Percentiles rank a stretch among this genome's conserved stretches.
phyloP scores from a whole-genome alignment of 73 alveolate genomes.

The Halteria grandinella region DNA sequence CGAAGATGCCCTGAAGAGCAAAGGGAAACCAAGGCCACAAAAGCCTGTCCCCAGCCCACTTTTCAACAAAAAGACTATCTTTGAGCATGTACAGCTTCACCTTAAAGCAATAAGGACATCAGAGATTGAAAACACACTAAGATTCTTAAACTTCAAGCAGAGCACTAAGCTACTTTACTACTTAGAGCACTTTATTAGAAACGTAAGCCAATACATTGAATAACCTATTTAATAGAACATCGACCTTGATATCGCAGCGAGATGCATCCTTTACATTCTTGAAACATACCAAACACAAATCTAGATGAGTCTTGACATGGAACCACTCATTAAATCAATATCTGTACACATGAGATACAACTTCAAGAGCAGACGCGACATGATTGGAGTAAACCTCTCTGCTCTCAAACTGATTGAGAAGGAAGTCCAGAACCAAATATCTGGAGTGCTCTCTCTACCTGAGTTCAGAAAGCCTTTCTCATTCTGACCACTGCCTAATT shows the following conservation, averaged over 20 bases:
- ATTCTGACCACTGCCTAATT: no score
- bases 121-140: slow-evolving; percentile 76
- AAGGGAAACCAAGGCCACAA: slow-evolving; percentile 63
- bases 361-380: slow-evolving; percentile 35
- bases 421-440: no score
- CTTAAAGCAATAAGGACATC: slow-evolving; percentile 70
- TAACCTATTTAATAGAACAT: background rate
- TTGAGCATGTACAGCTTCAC: slow-evolving; percentile 72
- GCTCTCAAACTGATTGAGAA: slow-evolving; percentile 40
- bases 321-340: slow-evolving; percentile 40
- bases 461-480: no score
- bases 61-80: slow-evolving; percentile 76
- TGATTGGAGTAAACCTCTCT: slow-evolving; percentile 58
- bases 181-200: slow-evolving; percentile 83
- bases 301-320: slow-evolving; percentile 17
- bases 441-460: no score
- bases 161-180: slow-evolving; percentile 71
- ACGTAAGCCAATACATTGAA: slow-evolving; percentile 1
- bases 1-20: slow-evolving; percentile 65
- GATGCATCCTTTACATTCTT: slow-evolving; percentile 17
- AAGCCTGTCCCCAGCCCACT: slow-evolving; percentile 72
- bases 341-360: background rate
- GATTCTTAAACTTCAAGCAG: slow-evolving; percentile 77
- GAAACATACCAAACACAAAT: slow-evolving; percentile 41
- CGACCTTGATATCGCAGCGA: slow-evolving; percentile 55